Percentiles rank a stretch among this genome's conserved stretches.
Evolutionary conservation across 345 rosid species (phyloP).

Genomic region (Carallia pectinifolia): DNA sequence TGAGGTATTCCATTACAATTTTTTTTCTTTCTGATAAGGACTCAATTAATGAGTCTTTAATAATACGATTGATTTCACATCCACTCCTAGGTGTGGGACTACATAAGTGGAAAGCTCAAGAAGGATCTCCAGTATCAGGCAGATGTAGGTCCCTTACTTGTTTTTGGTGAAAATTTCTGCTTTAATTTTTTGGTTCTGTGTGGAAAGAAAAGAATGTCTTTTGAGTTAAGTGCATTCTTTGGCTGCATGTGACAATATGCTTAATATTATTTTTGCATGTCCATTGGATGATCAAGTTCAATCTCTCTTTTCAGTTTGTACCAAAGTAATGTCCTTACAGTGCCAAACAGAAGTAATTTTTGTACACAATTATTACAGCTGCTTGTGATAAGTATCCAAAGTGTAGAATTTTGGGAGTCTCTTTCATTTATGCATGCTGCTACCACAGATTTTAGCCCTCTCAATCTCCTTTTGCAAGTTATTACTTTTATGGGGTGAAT

Average conservation of each 20-base stretch:
- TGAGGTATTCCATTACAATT: constrained; percentile 51
- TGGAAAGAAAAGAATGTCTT: neutral
- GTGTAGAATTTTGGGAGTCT: neutral
- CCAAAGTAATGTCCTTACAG: neutral
- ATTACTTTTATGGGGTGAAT: neutral
- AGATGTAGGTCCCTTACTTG: constrained; percentile 50
- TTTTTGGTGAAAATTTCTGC: constrained; percentile 5
- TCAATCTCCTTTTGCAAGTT: neutral
- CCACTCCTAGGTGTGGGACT: constrained; percentile 84
- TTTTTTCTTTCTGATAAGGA: constrained; percentile 1
- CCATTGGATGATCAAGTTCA: neutral
- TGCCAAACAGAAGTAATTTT: neutral
- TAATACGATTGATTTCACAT: constrained; percentile 16
- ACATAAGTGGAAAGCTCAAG: constrained; percentile 94
- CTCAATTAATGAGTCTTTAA: constrained; percentile 21
- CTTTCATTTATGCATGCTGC: neutral
- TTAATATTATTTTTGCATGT: too few relatives aligned
- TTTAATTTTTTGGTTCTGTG: neutral
- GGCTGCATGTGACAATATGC: too few relatives aligned
- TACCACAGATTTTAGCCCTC: neutral
- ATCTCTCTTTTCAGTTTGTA: neutral
- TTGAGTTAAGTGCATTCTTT: too few relatives aligned
- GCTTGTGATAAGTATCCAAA: neutral
- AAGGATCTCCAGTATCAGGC: constrained; percentile 99
- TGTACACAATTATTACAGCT: neutral